Percentiles rank a stretch among this genome's conserved stretches.
Conservation (phyloP, 108 stramenopile genomes). For the Skeletonema menzelii region DNA sequence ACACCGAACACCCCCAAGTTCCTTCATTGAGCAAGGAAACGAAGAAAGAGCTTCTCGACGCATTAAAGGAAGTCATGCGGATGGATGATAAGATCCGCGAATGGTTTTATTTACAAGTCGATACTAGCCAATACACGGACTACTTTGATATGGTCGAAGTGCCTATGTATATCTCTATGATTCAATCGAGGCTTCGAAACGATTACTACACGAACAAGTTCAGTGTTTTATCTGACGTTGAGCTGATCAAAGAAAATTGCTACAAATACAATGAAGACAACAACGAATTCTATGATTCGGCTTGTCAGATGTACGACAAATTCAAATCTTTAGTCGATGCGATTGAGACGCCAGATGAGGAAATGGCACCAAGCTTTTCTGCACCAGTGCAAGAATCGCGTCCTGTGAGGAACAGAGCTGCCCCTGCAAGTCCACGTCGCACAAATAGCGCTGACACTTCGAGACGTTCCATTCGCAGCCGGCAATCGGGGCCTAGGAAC, state of each 20-base stretch:
- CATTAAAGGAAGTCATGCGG: conserved; percentile 36
- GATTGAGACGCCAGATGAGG: conserved; percentile 15
- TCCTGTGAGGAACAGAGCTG: background rate
- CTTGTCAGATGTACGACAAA: conserved; percentile 53
- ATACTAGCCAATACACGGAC: conserved; percentile 62
- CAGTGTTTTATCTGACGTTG: conserved; percentile 73
- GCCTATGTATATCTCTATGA: conserved; percentile 64
- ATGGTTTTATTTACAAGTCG: conserved; percentile 55
- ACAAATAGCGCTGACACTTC: background rate
- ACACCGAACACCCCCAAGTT: conserved; percentile 26
- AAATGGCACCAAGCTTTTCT: background rate
- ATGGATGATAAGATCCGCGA: conserved; percentile 45
- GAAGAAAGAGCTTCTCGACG: conserved; percentile 39
- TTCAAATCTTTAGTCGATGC: conserved; percentile 56
- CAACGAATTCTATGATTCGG: conserved; percentile 51
- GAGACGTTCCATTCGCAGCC: conserved; percentile 10
- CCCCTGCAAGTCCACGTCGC: background rate
- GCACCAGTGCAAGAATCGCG: background rate
- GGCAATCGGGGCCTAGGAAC: background rate
- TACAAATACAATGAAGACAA: conserved; percentile 78
- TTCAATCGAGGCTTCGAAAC: conserved; percentile 50
- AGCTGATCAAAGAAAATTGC: conserved; percentile 81
- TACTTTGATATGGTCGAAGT: conserved; percentile 77
- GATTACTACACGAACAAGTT: conserved; percentile 70
- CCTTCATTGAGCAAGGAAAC: conserved; percentile 54